Evolutionary conservation across 495 filamentous ascomycete genomes (phyloP), one percentile per base, ranked within the genome.

Genomic region (Daldinia caldariorum): DNA sequence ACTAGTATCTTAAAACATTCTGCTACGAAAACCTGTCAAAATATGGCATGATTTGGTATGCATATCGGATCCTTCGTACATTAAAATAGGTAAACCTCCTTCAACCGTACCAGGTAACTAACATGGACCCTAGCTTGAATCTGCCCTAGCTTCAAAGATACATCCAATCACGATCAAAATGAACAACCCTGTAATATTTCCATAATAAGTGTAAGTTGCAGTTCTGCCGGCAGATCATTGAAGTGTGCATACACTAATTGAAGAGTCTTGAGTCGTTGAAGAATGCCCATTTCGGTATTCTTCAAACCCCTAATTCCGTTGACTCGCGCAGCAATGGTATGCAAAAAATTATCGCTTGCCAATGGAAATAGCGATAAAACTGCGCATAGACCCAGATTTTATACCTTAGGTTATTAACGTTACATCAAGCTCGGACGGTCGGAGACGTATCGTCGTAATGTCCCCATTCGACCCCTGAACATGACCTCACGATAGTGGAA

Each of bases 361-460:
- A 34, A 6, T 37, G 6, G 37, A 12, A 37, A 14, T 22, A 37
- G 22, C 9, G 6, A 39, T 57, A 57, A 57, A 57, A 20, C 54
- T 26, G n/a, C 7, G 54, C 16, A 20, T 22, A 26, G 35, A 4
- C 4, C 61, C 39, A 34, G 29, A 57, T 55, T 45, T 10, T 49
- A 45, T 61, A 61, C 39, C 22, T 47, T n/a, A 34, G 31, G 22
- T 53, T 20, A 14, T 60, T 16, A 39, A 38, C 3, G 69, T 71
- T 34, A 29, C 54, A 63, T 53, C 43, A 20, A 47, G 20, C 20
- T 71, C 69, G 69, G 69, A 67, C 31, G 63, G 50, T 71, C 69
- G 69, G 69, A 71, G 16, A 60, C 64, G 31, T 37, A 6, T 13
- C 14, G 45, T 58, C 53, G 45, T 13, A 26, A 62, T 32, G 5